Evolutionary conservation across 2,329 filamentous ascomycete genomes (phyloP).

Genomic region (Apiospora marii): DNA sequence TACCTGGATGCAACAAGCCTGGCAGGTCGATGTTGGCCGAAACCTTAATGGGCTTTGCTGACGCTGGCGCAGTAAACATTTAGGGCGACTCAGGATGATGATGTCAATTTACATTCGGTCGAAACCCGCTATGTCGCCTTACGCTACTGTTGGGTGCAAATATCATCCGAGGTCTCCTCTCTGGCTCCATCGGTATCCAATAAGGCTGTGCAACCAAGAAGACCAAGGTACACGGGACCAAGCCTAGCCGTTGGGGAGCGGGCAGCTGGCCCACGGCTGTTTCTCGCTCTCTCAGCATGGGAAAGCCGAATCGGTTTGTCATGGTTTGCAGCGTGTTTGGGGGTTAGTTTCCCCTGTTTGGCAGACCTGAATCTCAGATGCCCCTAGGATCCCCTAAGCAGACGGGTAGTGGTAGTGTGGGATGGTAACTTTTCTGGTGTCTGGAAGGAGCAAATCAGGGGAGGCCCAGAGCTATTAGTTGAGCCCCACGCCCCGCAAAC

Average conservation of each 20-base stretch:
- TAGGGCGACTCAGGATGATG: conserved; percentile 14
- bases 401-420: background rate
- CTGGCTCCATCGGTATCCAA: conserved; percentile 19
- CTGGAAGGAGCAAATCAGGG: background rate
- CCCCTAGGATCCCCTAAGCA: background rate
- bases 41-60: conserved; percentile 12
- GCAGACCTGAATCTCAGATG: background rate
- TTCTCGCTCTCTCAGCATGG: background rate
- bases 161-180: conserved; percentile 19
- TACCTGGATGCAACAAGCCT: conserved; percentile 3
- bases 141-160: background rate
- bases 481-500: conserved; percentile 21
- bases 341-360: conserved; percentile 6
- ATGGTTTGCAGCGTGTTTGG: conserved; percentile 12
- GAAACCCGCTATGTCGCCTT: conserved; percentile 21
- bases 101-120: conserved; percentile 19
- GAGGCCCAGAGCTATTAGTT: background rate
- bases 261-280: background rate
- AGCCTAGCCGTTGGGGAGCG: conserved; percentile 4
- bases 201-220: conserved; percentile 1
- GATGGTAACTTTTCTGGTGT: background rate
- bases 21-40: background rate
- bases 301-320: conserved; percentile 21
- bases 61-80: background rate
- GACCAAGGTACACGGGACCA: conserved; percentile 4